A percentile compares a stretch with the other conserved stretches of the same genome.
Evolutionary conservation across 2,329 filamentous ascomycete genomes (phyloP).

Genomic region (Trichoderma atrobrunneum): DNA sequence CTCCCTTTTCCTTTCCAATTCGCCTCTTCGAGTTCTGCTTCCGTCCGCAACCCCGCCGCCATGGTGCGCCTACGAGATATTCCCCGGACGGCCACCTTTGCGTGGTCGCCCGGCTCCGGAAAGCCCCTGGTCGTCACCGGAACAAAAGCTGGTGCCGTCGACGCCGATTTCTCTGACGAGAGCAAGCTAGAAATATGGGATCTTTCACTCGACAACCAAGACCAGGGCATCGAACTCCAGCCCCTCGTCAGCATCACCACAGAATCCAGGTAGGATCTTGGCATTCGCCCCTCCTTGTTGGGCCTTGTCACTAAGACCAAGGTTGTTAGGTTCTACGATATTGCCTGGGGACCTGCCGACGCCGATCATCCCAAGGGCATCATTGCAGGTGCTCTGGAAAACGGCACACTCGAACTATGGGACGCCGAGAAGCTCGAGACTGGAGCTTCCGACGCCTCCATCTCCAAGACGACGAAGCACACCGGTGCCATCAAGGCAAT

Average conservation of each 20-base stretch:
- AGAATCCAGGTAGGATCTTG: conserved; percentile 71
- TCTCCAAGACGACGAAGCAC: conserved; percentile 86
- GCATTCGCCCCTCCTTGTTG: background rate
- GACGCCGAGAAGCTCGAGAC: conserved; percentile 70
- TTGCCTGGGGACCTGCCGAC: conserved; percentile 86
- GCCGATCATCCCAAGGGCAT: conserved; percentile 79
- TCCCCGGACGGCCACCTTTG: conserved; percentile 92
- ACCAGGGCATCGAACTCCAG: conserved; percentile 78
- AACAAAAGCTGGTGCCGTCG: conserved; percentile 90
- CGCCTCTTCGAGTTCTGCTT: conserved; percentile 20
- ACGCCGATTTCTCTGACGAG: conserved; percentile 96
- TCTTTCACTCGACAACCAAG: conserved; percentile 73
- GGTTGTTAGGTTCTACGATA: conserved; percentile 79
- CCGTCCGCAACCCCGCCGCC: conserved; percentile 35
- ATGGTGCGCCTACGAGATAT: conserved; percentile 99
- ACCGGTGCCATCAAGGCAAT: conserved; percentile 88
- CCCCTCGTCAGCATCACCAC: conserved; percentile 80
- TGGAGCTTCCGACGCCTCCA: conserved; percentile 66
- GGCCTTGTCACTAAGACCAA: conserved; percentile 22
- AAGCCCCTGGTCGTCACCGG: conserved; percentile 87
- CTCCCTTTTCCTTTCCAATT: conserved; percentile 10
- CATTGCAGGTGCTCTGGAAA: conserved; percentile 93
- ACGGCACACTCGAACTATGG: conserved; percentile 90
- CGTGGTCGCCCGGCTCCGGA: conserved; percentile 82
- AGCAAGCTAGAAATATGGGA: conserved; percentile 97